Evolutionary conservation across 495 filamentous ascomycete genomes (phyloP).

Genomic region (Trichoderma orchidacearum): DNA sequence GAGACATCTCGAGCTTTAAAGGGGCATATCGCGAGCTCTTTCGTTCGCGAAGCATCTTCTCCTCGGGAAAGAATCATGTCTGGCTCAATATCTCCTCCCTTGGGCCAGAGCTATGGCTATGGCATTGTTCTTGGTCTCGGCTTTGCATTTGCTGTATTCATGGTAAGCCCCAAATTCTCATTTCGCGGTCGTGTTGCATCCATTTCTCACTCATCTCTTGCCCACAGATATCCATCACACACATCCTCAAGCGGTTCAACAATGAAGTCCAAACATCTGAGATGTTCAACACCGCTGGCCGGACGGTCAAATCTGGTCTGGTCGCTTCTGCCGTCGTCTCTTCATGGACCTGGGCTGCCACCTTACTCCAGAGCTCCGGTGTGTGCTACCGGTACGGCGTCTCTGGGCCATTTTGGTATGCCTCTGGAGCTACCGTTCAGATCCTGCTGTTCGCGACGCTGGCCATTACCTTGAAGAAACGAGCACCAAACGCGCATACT

Average conservation of each 20-base stretch:
- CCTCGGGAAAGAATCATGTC: not conserved
- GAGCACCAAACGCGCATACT: constrained; percentile 76
- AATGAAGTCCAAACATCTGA: constrained; percentile 91
- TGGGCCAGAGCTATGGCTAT: constrained; percentile 65
- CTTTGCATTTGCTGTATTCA: constrained; percentile 61
- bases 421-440: constrained; percentile 51
- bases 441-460: constrained; percentile 86
- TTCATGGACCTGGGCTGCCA: constrained; percentile 91
- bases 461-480: constrained; percentile 84
- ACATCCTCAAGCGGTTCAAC: constrained; percentile 74
- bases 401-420: constrained; percentile 88
- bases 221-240: constrained; percentile 48
- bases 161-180: constrained; percentile 38
- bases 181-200: not conserved
- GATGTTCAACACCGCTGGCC: constrained; percentile 91
- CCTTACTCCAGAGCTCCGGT: constrained; percentile 66
- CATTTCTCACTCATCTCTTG: not conserved
- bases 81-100: constrained; percentile 27
- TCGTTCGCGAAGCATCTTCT: not conserved
- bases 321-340: constrained; percentile 94
- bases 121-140: constrained; percentile 70
- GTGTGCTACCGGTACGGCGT: constrained; percentile 90
- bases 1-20: not conserved
- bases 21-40: not conserved
- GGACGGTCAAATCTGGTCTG: constrained; percentile 87